Evolutionary conservation across 106 monocot species (phyloP), one percentile per base, ranked within the genome.

Genomic region (Dendrobium chrysotoxum): DNA sequence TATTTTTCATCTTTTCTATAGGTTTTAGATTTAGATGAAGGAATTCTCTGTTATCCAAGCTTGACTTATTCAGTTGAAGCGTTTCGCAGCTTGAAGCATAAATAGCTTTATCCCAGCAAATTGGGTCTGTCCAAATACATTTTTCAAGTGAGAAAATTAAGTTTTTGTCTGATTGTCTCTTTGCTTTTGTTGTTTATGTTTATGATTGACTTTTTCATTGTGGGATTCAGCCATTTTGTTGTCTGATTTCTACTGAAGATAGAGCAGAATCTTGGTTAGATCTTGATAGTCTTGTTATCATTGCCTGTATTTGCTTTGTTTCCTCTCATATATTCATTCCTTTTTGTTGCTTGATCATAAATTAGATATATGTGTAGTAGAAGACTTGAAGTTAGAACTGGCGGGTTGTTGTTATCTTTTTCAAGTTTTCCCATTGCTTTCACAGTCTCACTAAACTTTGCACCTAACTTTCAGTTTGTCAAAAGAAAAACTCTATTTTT

Each of bases 1-100:
- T 75, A 75, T 75, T 18, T 39, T 35, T 30, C 16, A 42, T 6
- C n/a, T 23, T 7, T 71, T 71, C 17, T 71, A 17, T 10, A 71
- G 71, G 8, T 7, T 50, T 50, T 50, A 50, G 50, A 50, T 74
- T 74, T 74, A 40, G 74, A 75, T 75, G 74, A 75, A 75, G 42
- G 21, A 75, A 75, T 41, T 75, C 41, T 20, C 20, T 42, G 41
- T 75, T 50, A 50, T 50, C 50, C 42, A 17, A 41, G 74, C 74
- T 71, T 75, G 71, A 35, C 16, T 71, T 71, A 16, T 31, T 71
- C 17, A 71, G 38, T 71, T 38, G 15, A 71, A 71, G 16, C 31
- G 38, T 38, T 71, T 71, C 17, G 71, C 38, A 71, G 31, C 23
- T 68, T 68, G 67, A 28, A 30, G 67, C 35, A 57, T 57, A 57